Conservation (phyloP, 2,329 filamentous ascomycete species). For the Helicocarpus griseus region DNA sequence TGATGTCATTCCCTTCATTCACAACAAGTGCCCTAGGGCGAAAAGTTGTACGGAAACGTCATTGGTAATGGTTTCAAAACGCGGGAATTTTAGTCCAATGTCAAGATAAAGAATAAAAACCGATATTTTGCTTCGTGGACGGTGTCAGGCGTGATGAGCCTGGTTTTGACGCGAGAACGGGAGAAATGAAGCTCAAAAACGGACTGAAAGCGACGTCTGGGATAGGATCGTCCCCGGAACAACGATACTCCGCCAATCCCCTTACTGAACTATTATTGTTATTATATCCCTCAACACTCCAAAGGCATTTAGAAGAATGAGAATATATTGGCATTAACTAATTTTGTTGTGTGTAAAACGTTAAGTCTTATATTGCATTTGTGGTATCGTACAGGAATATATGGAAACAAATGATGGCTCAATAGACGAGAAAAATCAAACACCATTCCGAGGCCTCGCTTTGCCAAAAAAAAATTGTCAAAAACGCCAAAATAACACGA, state of each 20-base stretch:
- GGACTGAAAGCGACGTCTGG: not conserved
- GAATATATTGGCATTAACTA: not conserved
- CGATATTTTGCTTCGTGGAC: not conserved
- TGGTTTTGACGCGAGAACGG: not conserved
- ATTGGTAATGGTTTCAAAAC: not conserved
- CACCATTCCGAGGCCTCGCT: not conserved
- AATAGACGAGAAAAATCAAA: not conserved
- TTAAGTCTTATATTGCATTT: not conserved
- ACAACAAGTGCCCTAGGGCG: not conserved
- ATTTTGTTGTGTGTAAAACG: not conserved
- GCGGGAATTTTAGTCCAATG: not conserved
- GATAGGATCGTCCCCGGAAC: not conserved
- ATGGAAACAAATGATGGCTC: not conserved
- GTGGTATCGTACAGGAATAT: slow-evolving; percentile 2
- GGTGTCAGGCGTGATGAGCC: not conserved
- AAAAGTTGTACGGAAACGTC: not conserved
- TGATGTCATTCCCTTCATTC: slow-evolving; percentile 1
- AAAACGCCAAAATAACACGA: not conserved
- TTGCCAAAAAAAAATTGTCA: not conserved
- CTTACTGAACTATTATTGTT: no score
- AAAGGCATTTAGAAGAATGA: not conserved
- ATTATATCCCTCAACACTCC: no score
- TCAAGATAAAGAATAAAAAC: not conserved
- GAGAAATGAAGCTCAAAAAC: not conserved
- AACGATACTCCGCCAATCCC: not conserved